Evolutionary conservation across 139 green algal genomes (phyloP).

Genomic region (Deuterostichococcus epilithicus): DNA sequence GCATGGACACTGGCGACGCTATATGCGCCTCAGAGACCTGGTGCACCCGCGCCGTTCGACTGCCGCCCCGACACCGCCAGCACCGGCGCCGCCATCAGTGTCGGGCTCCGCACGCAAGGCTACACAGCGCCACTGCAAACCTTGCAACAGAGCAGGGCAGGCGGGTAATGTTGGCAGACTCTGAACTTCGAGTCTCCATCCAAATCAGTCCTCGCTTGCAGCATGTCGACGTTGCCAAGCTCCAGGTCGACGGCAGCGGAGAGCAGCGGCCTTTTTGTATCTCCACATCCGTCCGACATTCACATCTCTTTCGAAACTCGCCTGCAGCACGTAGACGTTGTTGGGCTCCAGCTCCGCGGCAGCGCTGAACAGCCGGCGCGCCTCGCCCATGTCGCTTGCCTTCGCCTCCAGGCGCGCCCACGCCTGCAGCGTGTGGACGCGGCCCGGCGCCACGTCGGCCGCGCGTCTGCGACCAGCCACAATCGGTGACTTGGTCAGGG

Average conservation of each 20-base stretch:
- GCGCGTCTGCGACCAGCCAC: conserved; percentile 10
- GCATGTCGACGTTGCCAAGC: neutral
- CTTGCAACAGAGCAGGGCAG: too few species aligned
- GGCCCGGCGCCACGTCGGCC: conserved; percentile 34
- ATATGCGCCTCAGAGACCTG: too few species aligned
- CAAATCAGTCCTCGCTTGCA: conserved; percentile 12
- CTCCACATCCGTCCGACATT: too few species aligned
- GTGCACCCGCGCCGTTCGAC: too few species aligned
- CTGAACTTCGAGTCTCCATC: too few species aligned
- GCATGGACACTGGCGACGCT: too few species aligned
- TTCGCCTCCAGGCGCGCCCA: conserved; percentile 47
- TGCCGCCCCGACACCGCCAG: neutral
- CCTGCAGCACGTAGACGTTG: conserved; percentile 53
- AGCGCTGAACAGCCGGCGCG: conserved; percentile 44
- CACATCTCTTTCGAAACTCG: neutral
- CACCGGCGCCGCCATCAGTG: neutral
- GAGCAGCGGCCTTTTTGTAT: too few species aligned
- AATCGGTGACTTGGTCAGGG: too few species aligned
- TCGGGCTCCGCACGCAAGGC: too few species aligned
- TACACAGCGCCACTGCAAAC: too few species aligned
- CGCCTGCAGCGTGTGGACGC: conserved; percentile 40
- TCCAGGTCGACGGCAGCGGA: neutral
- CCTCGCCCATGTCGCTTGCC: conserved; percentile 29
- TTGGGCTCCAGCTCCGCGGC: conserved; percentile 41
- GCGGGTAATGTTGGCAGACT: too few species aligned